Evolutionary conservation across 1,284 basidiomycete species (phyloP).

Genomic region (Rhizoctonia solani): DNA sequence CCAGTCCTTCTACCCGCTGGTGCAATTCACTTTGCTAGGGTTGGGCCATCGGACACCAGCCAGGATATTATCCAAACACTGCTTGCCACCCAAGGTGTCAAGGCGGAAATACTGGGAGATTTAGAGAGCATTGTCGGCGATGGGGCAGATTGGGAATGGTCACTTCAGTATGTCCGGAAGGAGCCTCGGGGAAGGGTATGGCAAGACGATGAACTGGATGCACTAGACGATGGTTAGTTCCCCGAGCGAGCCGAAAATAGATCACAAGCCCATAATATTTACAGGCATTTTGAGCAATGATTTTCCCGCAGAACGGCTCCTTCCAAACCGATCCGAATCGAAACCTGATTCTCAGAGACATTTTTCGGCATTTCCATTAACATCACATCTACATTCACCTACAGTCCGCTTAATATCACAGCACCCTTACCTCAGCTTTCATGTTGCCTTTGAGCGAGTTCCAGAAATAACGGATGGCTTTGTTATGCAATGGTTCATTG

Average conservation of each 20-base stretch:
- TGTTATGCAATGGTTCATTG: slow-evolving; percentile 64
- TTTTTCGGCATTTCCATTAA: slow-evolving; percentile 74
- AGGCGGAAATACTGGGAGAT: slow-evolving; percentile 55
- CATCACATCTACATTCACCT: slow-evolving; percentile 69
- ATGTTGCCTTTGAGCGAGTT: slow-evolving; percentile 66
- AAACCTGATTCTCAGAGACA: slow-evolving; percentile 54
- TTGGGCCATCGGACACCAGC: slow-evolving; percentile 56
- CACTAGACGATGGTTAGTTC: slow-evolving; percentile 63
- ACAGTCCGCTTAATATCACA: slow-evolving; percentile 71
- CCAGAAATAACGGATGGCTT: slow-evolving; percentile 79
- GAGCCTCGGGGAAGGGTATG: slow-evolving; percentile 64
- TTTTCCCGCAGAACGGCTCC: slow-evolving; percentile 56
- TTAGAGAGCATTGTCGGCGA: slow-evolving; percentile 44
- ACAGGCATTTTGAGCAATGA: slow-evolving; percentile 59
- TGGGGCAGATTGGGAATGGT: slow-evolving; percentile 63
- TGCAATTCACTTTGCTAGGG: slow-evolving; percentile 63
- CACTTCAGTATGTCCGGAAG: slow-evolving; percentile 62
- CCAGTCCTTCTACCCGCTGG: slow-evolving; percentile 63
- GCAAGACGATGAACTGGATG: slow-evolving; percentile 69
- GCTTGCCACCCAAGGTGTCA: slow-evolving; percentile 54
- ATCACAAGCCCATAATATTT: slow-evolving; percentile 30
- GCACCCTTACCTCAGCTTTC: slow-evolving; percentile 61
- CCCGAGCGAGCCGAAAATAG: slow-evolving; percentile 4
- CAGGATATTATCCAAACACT: slow-evolving; percentile 63
- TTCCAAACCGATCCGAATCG: slow-evolving; percentile 49